These are phyloP conservation scores for Candida germanica DNA, from an alignment of 805 yeast genomes.

Conservation along the genomic window DNA sequence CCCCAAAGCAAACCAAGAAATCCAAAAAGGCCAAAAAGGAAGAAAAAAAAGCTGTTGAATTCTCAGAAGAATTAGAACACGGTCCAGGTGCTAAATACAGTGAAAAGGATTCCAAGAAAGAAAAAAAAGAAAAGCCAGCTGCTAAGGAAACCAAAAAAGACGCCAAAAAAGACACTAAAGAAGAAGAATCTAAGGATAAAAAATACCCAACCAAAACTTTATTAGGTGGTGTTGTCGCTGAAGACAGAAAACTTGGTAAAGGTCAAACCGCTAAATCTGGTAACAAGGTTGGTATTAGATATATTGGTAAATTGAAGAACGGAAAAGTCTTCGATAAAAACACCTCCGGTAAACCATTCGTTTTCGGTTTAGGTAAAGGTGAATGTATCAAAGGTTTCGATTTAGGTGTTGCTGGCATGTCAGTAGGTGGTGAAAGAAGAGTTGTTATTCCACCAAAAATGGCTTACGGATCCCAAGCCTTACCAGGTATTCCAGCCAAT, in stretches of 20 bases:
- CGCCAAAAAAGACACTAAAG: conserved; percentile 24
- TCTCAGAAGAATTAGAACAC: conserved; percentile 87
- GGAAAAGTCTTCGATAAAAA: conserved; percentile 97
- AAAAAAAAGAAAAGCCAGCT: conserved; percentile 22
- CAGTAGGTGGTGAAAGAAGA: conserved; percentile 98
- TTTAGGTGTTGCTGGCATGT: conserved; percentile 97
- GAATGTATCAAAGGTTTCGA: conserved; percentile 99
- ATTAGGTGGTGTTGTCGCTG: conserved; percentile 89
- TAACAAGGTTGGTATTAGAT: conserved; percentile 91
- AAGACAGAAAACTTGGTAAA: conserved; percentile 86
- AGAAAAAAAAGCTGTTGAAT: conserved; percentile 75
- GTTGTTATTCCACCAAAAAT: conserved; percentile 91
- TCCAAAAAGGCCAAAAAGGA: conserved; percentile 30
- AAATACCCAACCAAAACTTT: conserved; percentile 73
- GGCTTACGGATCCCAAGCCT: conserved; percentile 92
- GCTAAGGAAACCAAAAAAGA: conserved; percentile 25
- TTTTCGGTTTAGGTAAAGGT: conserved; percentile 89
- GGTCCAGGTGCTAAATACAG: conserved; percentile 64
- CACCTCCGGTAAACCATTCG: conserved; percentile 95
- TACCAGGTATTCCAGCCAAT: conserved; percentile 98
- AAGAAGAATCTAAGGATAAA: conserved; percentile 20
- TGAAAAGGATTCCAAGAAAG: conserved; percentile 26
- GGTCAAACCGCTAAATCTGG: conserved; percentile 89
- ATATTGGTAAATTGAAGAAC: conserved; percentile 95
- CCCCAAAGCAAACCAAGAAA: conserved; percentile 27